These are phyloP conservation scores for Botrytis hyacinthi DNA, from an alignment of 2,329 filamentous ascomycete genomes.

Conservation along the genomic window DNA sequence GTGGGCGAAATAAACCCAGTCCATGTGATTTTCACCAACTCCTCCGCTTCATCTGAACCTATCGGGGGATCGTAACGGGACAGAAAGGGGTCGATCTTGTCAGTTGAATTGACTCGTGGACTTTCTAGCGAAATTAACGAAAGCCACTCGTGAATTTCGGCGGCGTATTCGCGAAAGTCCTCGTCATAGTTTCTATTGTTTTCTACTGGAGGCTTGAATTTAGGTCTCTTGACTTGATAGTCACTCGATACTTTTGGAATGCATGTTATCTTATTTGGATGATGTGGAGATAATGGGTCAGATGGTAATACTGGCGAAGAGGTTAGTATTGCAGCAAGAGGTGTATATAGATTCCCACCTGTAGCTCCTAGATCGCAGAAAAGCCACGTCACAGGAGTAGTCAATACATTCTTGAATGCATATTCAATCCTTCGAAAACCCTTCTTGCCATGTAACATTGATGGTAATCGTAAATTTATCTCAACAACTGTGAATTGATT, in stretches of 20 bases:
- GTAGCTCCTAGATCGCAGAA: conserved; percentile 62
- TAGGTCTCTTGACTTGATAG: conserved; percentile 35
- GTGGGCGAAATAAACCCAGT: conserved; percentile 54
- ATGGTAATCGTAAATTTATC: conserved; percentile 67
- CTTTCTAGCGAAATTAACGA: conserved; percentile 65
- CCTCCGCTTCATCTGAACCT: conserved; percentile 23
- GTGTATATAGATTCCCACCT: conserved; percentile 41
- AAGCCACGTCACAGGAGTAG: conserved; percentile 68
- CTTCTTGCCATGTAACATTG: conserved; percentile 61
- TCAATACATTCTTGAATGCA: conserved; percentile 65
- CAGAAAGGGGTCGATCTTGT: conserved; percentile 66
- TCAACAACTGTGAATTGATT: conserved; percentile 61
- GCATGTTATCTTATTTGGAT: conserved; percentile 46
- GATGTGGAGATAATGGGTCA: conserved; percentile 49
- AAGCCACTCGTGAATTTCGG: conserved; percentile 72
- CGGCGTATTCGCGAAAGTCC: conserved; percentile 61
- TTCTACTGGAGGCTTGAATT: conserved; percentile 36
- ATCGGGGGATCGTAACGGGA: conserved; percentile 62
- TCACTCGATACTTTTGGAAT: conserved; percentile 35
- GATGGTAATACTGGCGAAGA: conserved; percentile 44
- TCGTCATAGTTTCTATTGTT: conserved; percentile 41
- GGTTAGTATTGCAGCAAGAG: conserved; percentile 22
- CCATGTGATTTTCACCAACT: conserved; percentile 56
- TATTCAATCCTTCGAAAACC: conserved; percentile 37
- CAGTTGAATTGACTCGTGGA: conserved; percentile 55